These are phyloP conservation scores for Plasmodium sp. DNA, from an alignment of 169 alveolate species.

Conservation along the genomic window DNA sequence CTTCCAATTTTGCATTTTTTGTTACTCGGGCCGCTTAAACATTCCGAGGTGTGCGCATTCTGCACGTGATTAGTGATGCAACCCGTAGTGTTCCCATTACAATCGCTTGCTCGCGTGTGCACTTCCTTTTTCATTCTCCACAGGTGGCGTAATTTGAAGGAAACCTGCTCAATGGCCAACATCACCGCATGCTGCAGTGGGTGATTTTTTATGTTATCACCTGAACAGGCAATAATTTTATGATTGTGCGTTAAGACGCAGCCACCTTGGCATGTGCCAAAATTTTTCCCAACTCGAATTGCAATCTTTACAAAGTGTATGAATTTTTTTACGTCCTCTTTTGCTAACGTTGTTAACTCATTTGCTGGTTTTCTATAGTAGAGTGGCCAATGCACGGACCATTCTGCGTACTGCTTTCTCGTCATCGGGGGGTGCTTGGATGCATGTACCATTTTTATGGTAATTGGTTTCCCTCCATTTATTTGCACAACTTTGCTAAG, in stretches of 20 bases:
- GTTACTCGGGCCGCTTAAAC: not conserved
- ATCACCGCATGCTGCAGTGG: constrained; percentile 86
- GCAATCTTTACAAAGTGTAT: constrained; percentile 44
- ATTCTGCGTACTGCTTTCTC: constrained; percentile 78
- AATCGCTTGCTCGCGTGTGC: not conserved
- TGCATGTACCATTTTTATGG: constrained; percentile 61
- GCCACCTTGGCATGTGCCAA: constrained; percentile 78
- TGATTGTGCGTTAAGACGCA: constrained; percentile 84
- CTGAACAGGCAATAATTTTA: constrained; percentile 83
- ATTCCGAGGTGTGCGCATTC: not conserved
- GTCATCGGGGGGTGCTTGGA: constrained; percentile 86
- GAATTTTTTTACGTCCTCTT: constrained; percentile 46
- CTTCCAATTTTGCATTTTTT: not conserved
- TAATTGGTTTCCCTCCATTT: constrained; percentile 9
- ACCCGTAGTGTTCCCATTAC: not conserved
- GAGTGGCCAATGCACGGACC: constrained; percentile 87
- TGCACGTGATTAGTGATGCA: not conserved
- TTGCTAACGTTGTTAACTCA: constrained; percentile 78
- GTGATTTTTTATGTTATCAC: constrained; percentile 80
- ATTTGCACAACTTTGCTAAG: not conserved
- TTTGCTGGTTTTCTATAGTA: constrained; percentile 82
- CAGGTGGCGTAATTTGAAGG: constrained; percentile 62
- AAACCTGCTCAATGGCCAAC: constrained; percentile 82
- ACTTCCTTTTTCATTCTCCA: constrained; percentile 38
- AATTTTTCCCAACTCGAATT: constrained; percentile 26